Evolutionary conservation across 2,329 filamentous ascomycete genomes (phyloP).

Genomic region (Colletotrichum tamarilloi): DNA sequence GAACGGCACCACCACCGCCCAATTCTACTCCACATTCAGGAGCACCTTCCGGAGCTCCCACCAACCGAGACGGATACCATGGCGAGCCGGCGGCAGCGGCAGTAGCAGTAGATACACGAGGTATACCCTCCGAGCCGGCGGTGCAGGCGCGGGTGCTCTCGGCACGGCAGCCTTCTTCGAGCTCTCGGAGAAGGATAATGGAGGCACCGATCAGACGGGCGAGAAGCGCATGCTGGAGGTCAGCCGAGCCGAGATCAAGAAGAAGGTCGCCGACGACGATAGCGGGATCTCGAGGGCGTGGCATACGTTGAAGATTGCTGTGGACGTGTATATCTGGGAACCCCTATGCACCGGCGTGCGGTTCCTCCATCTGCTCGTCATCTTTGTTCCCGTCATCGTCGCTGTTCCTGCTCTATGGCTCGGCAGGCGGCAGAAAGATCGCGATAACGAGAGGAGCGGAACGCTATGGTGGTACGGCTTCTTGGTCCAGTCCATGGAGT

Average conservation of each 20-base stretch:
- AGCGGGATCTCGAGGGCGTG: slow-evolving; percentile 67
- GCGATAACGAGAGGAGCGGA: slow-evolving; percentile 80
- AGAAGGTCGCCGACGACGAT: slow-evolving; percentile 72
- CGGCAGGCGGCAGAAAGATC: slow-evolving; percentile 70
- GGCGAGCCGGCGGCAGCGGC: slow-evolving; percentile 34
- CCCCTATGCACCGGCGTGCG: slow-evolving; percentile 87
- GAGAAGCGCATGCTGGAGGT: slow-evolving; percentile 89
- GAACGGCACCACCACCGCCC: slow-evolving; percentile 27
- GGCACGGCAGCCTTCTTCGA: slow-evolving; percentile 68
- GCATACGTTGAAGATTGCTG: slow-evolving; percentile 70
- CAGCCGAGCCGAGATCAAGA: slow-evolving; percentile 81
- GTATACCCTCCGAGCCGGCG: slow-evolving; percentile 52
- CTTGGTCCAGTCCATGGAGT: slow-evolving; percentile 89
- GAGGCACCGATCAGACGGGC: slow-evolving; percentile 68
- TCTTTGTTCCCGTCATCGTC: slow-evolving; percentile 91
- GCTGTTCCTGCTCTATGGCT: slow-evolving; percentile 85
- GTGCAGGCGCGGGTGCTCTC: slow-evolving; percentile 54
- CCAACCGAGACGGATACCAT: slow-evolving; percentile 41
- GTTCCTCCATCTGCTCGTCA: slow-evolving; percentile 86
- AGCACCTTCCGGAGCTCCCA: background rate
- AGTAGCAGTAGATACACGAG: slow-evolving; percentile 34
- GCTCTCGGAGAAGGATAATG: slow-evolving; percentile 66
- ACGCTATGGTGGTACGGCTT: slow-evolving; percentile 96
- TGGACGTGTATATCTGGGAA: slow-evolving; percentile 83
- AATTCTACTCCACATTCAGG: slow-evolving; percentile 33